Conservation (phyloP, 768 basidiomycete genomes). For the Dioszegia crocea region DNA sequence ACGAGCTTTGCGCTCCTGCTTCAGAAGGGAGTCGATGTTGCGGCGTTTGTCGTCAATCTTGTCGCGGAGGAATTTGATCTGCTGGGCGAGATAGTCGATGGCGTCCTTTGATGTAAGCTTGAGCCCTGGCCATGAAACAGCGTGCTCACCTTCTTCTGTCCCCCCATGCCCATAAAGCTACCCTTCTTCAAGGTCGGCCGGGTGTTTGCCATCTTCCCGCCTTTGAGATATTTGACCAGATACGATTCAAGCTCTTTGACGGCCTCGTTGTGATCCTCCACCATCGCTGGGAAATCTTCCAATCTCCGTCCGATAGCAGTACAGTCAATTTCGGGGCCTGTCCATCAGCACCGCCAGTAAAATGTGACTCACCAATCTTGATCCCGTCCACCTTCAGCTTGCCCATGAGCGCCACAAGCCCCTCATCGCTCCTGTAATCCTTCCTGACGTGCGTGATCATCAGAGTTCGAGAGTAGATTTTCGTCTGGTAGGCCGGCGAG, state of each 20-base stretch:
- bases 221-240: conserved; percentile 84
- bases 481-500: conserved; percentile 62
- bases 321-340: conserved; percentile 47
- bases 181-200: conserved; percentile 77
- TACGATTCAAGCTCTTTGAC: conserved; percentile 87
- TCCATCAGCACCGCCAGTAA: neutral
- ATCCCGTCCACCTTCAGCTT: conserved; percentile 50
- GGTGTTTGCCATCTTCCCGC: conserved; percentile 69
- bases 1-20: conserved; percentile 62
- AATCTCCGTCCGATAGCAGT: conserved; percentile 60
- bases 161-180: conserved; percentile 75
- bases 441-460: conserved; percentile 69
- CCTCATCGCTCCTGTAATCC: conserved; percentile 78
- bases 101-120: conserved; percentile 58
- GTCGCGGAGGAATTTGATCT: conserved; percentile 55
- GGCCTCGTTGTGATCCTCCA: conserved; percentile 79
- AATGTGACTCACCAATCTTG: conserved; percentile 45
- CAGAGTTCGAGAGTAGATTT: conserved; percentile 90
- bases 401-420: conserved; percentile 56
- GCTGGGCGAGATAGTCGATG: conserved; percentile 71
- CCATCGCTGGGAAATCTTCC: conserved; percentile 80
- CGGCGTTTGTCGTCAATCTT: conserved; percentile 55
- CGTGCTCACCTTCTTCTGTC: conserved; percentile 61
- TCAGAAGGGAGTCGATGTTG: conserved; percentile 50
- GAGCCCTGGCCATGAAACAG: neutral